phyloP scores from a whole-genome alignment of 2,329 filamentous ascomycete species.

The Alternaria postmessia region DNA sequence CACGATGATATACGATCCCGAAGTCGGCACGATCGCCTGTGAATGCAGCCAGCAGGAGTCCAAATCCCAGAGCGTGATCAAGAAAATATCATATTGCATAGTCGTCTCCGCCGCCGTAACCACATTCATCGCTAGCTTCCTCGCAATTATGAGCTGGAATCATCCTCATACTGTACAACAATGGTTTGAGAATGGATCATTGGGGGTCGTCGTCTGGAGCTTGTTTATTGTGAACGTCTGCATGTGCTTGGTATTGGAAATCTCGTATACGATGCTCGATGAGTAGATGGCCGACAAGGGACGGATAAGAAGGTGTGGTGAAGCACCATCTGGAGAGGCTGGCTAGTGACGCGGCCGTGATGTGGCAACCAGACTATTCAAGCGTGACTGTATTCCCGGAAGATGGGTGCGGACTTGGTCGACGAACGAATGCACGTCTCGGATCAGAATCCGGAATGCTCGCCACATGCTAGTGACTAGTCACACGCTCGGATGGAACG shows the following conservation, averaged over 20 bases:
- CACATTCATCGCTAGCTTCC: not conserved
- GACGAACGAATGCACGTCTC: accelerated
- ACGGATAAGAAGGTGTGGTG: not conserved
- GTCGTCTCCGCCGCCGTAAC: not conserved
- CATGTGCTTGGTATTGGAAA: not conserved
- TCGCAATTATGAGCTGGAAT: not conserved
- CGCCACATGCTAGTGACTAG: no score
- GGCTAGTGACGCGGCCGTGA: no score
- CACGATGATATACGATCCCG: not conserved
- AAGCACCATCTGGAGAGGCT: not conserved
- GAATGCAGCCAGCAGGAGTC: accelerated
- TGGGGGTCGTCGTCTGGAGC: not conserved
- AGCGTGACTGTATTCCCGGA: no score
- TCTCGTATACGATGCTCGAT: not conserved
- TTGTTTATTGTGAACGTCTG: not conserved
- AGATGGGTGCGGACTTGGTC: no score
- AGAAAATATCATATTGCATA: not conserved
- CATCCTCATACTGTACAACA: not conserved
- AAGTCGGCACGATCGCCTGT: not conserved
- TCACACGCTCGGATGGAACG: no score
- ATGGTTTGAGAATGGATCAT: not conserved
- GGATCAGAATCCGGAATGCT: no score
- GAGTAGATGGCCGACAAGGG: not conserved
- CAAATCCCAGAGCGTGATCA: not conserved
- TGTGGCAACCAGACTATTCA: no score